Evolutionary conservation across 1,139 yeast genomes (phyloP), one percentile per base, ranked within the genome.

Genomic region (Zhuliangozyma blackwelliae): DNA sequence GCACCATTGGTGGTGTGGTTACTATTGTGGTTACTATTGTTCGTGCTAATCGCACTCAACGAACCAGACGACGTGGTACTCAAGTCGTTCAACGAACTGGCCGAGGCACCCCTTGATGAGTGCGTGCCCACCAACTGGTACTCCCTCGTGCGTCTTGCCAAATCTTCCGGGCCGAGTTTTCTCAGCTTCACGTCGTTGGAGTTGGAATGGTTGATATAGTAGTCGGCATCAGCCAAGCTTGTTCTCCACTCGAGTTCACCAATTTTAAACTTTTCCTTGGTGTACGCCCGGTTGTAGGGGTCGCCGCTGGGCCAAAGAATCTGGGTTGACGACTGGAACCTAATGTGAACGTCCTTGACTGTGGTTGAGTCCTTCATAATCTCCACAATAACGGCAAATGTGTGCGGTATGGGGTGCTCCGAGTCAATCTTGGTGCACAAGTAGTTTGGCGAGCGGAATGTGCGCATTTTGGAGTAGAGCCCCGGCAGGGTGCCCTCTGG

Each of bases 261-360:
- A 16, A 75, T 64, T 33, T 64, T 65, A 50, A 74, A 78, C 35
- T 61, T 60, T 46, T 79, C 83, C 38, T 65, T 71, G 21, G 57
- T 41, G 35, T 57, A 62, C 30, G 53, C 48, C 41, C 58, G 67
- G 45, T 63, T 69, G 48, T 73, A 72, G 1, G 78, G 76, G 23
- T 77, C 77, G 8, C 78, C 77, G 27, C 67, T 61, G 6, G 79
- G 78, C 85, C 85, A 79, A 41, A 69, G 55, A 2, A 76, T 62
- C 36, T 52, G 57, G 6, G 67, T 57, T 3, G 49, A 28, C 11
- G 72, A 65, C 37, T 54, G 57, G 42, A 70, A 64, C 37, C 60
- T 65, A 31, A 69, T 48, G 21, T 48, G 50, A 13, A 70, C 40
- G 32, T 60, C 61, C 29, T 54, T 55, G 5, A 63, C 50, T 1